Conservation (phyloP, 768 basidiomycete genomes). For the Tricholoma terreum region DNA sequence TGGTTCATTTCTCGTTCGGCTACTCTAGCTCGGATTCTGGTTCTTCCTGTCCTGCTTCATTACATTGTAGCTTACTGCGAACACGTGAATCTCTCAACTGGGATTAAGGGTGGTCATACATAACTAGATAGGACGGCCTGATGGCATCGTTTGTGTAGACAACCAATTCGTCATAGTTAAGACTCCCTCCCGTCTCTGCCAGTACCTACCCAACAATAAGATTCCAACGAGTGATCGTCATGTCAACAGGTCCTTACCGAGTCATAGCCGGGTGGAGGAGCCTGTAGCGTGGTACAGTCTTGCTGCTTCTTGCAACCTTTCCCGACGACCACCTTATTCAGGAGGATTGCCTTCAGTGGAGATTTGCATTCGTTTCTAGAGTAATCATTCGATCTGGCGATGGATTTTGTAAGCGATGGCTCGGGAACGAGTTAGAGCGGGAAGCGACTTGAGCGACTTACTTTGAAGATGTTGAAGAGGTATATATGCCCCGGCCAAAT, state of each 20-base stretch:
- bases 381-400: slow-evolving; percentile 61
- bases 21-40: too few species aligned
- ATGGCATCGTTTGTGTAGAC: slow-evolving; percentile 73
- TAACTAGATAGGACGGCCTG: slow-evolving; percentile 65
- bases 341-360: slow-evolving; percentile 57
- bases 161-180: slow-evolving; percentile 71
- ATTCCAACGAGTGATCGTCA: background rate
- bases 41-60: too few species aligned
- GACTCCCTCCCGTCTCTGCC: slow-evolving; percentile 60
- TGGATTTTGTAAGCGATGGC: background rate
- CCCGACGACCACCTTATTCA: slow-evolving; percentile 73
- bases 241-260: slow-evolving; percentile 43
- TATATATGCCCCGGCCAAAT: slow-evolving; percentile 71
- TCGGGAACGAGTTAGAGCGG: too few species aligned
- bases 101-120: too few species aligned
- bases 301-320: slow-evolving; percentile 64
- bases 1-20: too few species aligned
- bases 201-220: slow-evolving; percentile 51
- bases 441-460: slow-evolving; percentile 31
- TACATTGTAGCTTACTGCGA: too few species aligned
- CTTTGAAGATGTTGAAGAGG: slow-evolving; percentile 76
- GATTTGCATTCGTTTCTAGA: slow-evolving; percentile 57
- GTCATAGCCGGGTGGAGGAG: slow-evolving; percentile 63
- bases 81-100: too few species aligned
- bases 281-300: slow-evolving; percentile 51